Evolutionary conservation across 1,284 basidiomycete genomes (phyloP), one percentile per base, ranked within the genome.

Genomic region (Ceratobasidium sp.): DNA sequence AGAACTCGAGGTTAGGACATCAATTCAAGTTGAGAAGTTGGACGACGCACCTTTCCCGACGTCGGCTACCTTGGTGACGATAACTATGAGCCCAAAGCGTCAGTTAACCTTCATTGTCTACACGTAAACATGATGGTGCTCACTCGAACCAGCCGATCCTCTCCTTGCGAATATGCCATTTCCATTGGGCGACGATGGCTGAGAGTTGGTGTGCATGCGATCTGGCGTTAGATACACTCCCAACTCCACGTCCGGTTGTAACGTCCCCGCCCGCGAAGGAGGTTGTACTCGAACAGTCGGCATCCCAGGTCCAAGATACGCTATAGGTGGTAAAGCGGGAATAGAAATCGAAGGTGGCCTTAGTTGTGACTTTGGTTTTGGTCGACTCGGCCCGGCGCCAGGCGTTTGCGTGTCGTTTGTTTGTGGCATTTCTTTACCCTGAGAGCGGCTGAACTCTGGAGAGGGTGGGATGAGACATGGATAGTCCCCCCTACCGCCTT

Each of bases 201-300:
- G n/a, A 29, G 7, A 47, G 6, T 33, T 36, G 7, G 60, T 24
- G 41, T 24, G 8, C 14, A 5, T 45, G 8, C 19, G 19, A 8
- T 19, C 17, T 6, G 60, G 44, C 4, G 15, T n/a, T 1, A 67
- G 33, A 44, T 50, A 67, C 19, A 56, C n/a, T n/a, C 65, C 51
- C 22, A 67, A 36, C 36, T 67, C 65, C 4, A 56, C n/a, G 7
- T 67, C 50, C 19, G 65, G 54, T 19, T 67, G 14, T 29, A 54
- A 3, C 31, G 50, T 67, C 6, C 14, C 15, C 33, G 65, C 4
- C 5, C 65, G 65, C 19, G 65, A 54, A 22, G 65, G 65, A 22
- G 65, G 54, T 19, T 51, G 27, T 27, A 33, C 8, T 8, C 51
- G 65, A 7, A 56, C 29, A 17, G 4, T 24, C 15, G 14, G 2